phyloP scores from a whole-genome alignment of 2,329 filamentous ascomycete genomes.

The Cladosporium velox region DNA sequence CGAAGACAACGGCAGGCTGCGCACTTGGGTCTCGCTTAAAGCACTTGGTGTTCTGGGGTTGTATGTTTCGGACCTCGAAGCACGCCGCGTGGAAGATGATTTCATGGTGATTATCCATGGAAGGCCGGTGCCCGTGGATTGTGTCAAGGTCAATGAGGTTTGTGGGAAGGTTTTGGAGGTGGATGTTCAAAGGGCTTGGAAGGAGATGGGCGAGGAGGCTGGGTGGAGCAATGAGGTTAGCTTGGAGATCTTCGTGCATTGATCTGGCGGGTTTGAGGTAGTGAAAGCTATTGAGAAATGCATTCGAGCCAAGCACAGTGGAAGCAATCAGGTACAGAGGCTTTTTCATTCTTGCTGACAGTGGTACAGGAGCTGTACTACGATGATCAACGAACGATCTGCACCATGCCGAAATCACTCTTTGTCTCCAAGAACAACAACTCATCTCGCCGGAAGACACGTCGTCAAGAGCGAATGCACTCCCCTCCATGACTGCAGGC shows the following conservation, averaged over 20 bases:
- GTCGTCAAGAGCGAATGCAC: not conserved
- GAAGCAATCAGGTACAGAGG: not conserved
- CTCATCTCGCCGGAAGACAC: not conserved
- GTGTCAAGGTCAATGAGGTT: constrained; percentile 50
- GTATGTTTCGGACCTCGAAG: constrained; percentile 71
- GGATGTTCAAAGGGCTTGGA: constrained; percentile 77
- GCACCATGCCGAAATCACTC: too few relatives aligned
- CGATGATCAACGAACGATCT: not conserved
- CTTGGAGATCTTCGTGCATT: constrained; percentile 60
- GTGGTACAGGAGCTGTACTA: too few relatives aligned
- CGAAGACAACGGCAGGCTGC: constrained; percentile 61
- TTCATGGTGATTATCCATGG: constrained; percentile 65
- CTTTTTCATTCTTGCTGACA: not conserved
- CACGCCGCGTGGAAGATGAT: constrained; percentile 43
- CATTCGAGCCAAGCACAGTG: not conserved
- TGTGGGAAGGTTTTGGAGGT: constrained; percentile 68
- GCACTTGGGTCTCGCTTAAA: constrained; percentile 71
- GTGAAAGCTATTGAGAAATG: not conserved
- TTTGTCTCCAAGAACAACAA: not conserved
- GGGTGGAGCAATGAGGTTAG: constrained; percentile 81
- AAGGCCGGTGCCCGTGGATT: constrained; percentile 65
- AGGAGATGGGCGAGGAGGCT: constrained; percentile 66
- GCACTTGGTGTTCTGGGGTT: constrained; percentile 77
- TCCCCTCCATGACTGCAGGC: not conserved
- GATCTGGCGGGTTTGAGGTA: not conserved